phyloP scores from a whole-genome alignment of 2,329 filamentous ascomycete species.

The Nemania diffusa region DNA sequence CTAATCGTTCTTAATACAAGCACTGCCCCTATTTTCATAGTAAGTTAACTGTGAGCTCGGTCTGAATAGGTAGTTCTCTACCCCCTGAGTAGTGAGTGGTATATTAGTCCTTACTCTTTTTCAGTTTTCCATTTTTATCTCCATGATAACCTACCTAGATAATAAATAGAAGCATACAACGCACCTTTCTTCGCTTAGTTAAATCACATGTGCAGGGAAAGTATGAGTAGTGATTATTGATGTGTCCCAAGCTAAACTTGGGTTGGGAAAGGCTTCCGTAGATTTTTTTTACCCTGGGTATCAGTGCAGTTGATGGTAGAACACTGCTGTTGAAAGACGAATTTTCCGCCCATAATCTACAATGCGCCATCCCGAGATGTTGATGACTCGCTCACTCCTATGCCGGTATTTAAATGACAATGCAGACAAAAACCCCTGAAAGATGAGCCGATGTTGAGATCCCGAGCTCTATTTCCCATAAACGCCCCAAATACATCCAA shows the following conservation, averaged over 20 bases:
- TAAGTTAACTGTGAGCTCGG: neutral
- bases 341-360: slow-evolving; percentile 24
- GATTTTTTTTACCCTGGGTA: slow-evolving; percentile 25
- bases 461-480: slow-evolving; percentile 36
- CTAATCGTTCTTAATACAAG: neutral
- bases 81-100: neutral
- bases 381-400: slow-evolving; percentile 37
- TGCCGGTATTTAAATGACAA: slow-evolving; percentile 35
- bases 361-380: slow-evolving; percentile 39
- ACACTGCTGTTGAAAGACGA: slow-evolving; percentile 38
- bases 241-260: neutral
- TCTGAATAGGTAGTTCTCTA: neutral
- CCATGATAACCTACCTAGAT: too few species aligned
- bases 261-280: neutral
- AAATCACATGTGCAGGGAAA: neutral
- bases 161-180: too few species aligned
- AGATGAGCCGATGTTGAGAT: slow-evolving; percentile 48
- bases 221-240: neutral
- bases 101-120: too few species aligned
- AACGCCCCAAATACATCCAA: slow-evolving; percentile 38
- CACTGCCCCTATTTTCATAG: neutral
- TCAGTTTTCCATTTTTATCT: too few species aligned
- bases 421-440: slow-evolving; percentile 18
- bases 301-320: slow-evolving; percentile 37
- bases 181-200: too few species aligned